phyloP scores from a whole-genome alignment of 148 eudicot genomes.

The Diospyros lotus region DNA sequence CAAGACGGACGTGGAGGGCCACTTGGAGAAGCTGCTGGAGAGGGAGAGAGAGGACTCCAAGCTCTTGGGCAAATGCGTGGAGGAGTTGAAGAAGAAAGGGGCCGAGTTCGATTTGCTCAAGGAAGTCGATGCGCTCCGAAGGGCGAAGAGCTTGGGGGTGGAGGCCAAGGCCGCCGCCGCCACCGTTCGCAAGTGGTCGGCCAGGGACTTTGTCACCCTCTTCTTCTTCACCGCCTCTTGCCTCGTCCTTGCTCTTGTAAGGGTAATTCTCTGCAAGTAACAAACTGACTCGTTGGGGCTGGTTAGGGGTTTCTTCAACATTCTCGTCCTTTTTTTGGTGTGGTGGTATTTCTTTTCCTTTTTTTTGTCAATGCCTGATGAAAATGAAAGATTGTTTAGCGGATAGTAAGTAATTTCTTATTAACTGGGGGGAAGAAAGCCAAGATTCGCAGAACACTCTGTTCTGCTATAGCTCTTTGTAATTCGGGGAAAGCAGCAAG shows the following conservation, averaged over 20 bases:
- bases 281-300: no score
- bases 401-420: no score
- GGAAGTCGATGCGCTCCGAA: constrained; percentile 68
- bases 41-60: constrained; percentile 72
- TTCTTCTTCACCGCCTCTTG: constrained; percentile 67
- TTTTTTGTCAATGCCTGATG: no score
- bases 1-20: constrained; percentile 61
- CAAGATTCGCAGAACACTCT: no score
- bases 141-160: constrained; percentile 67
- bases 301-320: no score
- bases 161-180: constrained; percentile 31
- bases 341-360: no score
- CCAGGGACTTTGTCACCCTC: constrained; percentile 65
- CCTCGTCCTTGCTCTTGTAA: constrained; percentile 53
- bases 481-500: no score
- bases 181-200: constrained; percentile 53
- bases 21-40: constrained; percentile 56
- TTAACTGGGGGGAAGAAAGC: no score
- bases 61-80: constrained; percentile 64
- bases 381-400: no score
- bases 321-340: no score
- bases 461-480: no score
- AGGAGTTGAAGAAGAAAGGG: constrained; percentile 75
- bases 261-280: constrained; percentile 49
- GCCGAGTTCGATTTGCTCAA: constrained; percentile 73